These are phyloP conservation scores for Austroboletus festivus DNA, from an alignment of 768 basidiomycete genomes.

Conservation along the genomic window DNA sequence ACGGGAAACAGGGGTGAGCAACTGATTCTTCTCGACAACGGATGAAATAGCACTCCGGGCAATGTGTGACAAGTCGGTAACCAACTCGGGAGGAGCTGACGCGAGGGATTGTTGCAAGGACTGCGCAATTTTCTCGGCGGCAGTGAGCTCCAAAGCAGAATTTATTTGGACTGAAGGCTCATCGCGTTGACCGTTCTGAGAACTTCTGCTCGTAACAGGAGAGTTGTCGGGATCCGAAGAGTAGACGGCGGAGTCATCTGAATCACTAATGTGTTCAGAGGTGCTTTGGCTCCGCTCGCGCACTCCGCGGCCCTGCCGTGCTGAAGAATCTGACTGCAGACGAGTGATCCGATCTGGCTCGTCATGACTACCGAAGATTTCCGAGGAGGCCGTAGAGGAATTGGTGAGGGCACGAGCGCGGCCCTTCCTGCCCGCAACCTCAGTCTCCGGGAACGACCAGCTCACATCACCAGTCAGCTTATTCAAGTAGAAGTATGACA, in stretches of 20 bases:
- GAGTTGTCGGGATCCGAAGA: slow-evolving; percentile 33
- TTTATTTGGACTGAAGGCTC: slow-evolving; percentile 18
- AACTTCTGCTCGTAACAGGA: slow-evolving; percentile 30
- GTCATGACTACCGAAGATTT: slow-evolving; percentile 19
- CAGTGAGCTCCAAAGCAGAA: slow-evolving; percentile 47
- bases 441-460: slow-evolving; percentile 62
- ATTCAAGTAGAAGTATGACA: slow-evolving; percentile 79
- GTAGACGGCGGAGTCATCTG: slow-evolving; percentile 68
- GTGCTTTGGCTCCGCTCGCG: slow-evolving; percentile 31
- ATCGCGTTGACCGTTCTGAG: slow-evolving; percentile 27
- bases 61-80: slow-evolving; percentile 59
- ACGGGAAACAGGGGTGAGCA: slow-evolving; percentile 41
- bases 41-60: slow-evolving; percentile 59
- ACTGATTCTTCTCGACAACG: slow-evolving; percentile 57
- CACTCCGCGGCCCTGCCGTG: slow-evolving; percentile 25
- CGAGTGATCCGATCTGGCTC: slow-evolving; percentile 23
- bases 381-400: slow-evolving; percentile 35
- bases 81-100: slow-evolving; percentile 53
- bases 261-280: slow-evolving; percentile 57
- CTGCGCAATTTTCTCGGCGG: slow-evolving; percentile 66
- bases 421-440: slow-evolving; percentile 26
- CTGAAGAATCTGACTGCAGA: slow-evolving; percentile 35
- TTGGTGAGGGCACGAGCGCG: slow-evolving; percentile 33
- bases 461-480: slow-evolving; percentile 61
- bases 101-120: slow-evolving; percentile 58